phyloP scores from a whole-genome alignment of 2,329 filamentous ascomycete species.

The Acrodontium crateriforme region DNA sequence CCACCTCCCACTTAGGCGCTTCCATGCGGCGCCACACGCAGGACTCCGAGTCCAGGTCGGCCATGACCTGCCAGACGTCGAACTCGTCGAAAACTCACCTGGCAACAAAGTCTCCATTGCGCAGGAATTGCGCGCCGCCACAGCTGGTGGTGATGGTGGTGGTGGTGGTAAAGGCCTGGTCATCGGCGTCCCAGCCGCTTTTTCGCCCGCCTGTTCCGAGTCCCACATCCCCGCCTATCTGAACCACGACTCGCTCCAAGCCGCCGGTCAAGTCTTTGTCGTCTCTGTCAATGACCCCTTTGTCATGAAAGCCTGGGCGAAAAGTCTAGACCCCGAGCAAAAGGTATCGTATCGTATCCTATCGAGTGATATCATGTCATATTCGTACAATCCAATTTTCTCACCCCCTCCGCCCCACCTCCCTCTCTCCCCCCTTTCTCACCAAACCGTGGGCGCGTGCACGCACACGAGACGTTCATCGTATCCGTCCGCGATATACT shows the following conservation, averaged over 20 bases:
- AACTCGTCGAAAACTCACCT: slow-evolving; percentile 72
- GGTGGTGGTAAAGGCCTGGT: slow-evolving; percentile 72
- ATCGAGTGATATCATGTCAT: too few relatives aligned
- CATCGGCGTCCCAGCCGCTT: slow-evolving; percentile 58
- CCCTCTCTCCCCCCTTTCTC: background rate
- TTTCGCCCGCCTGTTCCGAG: slow-evolving; percentile 26
- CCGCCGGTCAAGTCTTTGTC: slow-evolving; percentile 75
- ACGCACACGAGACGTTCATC: too few relatives aligned
- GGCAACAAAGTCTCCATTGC: slow-evolving; percentile 83
- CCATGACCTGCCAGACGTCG: slow-evolving; percentile 62
- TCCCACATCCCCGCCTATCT: slow-evolving; percentile 79
- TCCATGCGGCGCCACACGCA: slow-evolving; percentile 49
- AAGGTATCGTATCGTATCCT: slow-evolving; percentile 55
- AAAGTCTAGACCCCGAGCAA: slow-evolving; percentile 59
- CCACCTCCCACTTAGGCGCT: slow-evolving; percentile 24
- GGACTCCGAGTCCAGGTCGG: slow-evolving; percentile 74
- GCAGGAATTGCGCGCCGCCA: slow-evolving; percentile 49
- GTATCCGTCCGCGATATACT: background rate
- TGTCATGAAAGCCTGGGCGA: slow-evolving; percentile 85
- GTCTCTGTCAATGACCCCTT: slow-evolving; percentile 90
- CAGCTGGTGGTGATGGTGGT: too few relatives aligned
- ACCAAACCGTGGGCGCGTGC: background rate
- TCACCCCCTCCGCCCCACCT: background rate
- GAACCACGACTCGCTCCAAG: slow-evolving; percentile 60
- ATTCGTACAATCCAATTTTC: too few relatives aligned